Conservation (phyloP, 1,139 yeast species). For the Diutina siamensis region DNA sequence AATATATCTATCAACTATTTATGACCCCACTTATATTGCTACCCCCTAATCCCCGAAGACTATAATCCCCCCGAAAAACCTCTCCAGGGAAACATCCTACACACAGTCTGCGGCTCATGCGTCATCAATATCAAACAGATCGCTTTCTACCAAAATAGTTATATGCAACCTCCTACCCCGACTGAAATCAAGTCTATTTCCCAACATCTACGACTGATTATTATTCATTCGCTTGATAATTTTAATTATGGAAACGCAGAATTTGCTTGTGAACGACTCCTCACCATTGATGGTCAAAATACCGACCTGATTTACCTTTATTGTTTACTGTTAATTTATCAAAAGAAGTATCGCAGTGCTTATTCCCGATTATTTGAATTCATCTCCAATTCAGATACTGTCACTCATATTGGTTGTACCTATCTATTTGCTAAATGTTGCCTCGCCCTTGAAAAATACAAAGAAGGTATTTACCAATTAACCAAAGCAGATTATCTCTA, state of each 20-base stretch:
- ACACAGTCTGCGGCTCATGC: not conserved
- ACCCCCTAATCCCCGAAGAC: too few relatives aligned
- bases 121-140: not conserved
- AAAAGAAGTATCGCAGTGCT: conserved; percentile 48
- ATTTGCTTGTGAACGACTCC: conserved; percentile 66
- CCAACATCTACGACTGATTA: conserved; percentile 32
- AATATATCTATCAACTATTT: too few relatives aligned
- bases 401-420: conserved; percentile 55
- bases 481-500: conserved; percentile 22
- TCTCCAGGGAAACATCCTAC: too few relatives aligned
- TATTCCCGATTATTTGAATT: conserved; percentile 32
- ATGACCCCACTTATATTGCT: too few relatives aligned
- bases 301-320: conserved; percentile 51
- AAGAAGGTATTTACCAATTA: conserved; percentile 56
- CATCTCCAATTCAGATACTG: conserved; percentile 9
- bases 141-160: not conserved
- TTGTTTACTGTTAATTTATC: conserved; percentile 48
- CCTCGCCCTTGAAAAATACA: conserved; percentile 39
- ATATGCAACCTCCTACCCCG: conserved; percentile 4
- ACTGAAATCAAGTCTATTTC: not conserved
- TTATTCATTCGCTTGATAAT: conserved; percentile 62
- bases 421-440: conserved; percentile 62
- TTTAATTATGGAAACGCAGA: conserved; percentile 64
- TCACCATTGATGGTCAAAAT: conserved; percentile 42
- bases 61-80: too few relatives aligned